phyloP scores from a whole-genome alignment of 441 rosid species.

The Pelargonium australe region DNA sequence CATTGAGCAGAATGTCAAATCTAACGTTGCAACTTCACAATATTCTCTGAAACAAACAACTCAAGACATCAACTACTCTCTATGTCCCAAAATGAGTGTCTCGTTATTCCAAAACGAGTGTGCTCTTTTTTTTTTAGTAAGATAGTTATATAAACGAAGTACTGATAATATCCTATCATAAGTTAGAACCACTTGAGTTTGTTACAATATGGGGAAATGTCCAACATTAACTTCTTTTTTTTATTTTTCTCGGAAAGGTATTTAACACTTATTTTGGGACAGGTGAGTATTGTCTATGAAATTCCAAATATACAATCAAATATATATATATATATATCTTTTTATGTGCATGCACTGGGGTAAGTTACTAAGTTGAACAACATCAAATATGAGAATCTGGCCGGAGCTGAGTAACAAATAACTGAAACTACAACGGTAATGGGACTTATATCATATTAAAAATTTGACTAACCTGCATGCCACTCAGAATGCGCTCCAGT shows the following conservation, averaged over 20 bases:
- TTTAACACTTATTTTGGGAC: no score
- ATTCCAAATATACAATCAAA: background rate
- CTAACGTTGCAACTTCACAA: background rate
- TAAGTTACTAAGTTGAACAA: background rate
- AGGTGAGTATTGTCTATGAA: background rate
- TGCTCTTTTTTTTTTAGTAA: no score
- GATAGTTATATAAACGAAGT: background rate
- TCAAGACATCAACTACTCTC: no score
- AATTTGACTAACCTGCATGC: constrained; percentile 62
- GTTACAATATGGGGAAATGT: background rate
- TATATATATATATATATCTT: background rate
- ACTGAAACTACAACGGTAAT: no score
- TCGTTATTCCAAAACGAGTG: no score
- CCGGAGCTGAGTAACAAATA: no score
- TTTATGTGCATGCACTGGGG: background rate
- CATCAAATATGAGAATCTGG: no score
- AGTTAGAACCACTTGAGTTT: no score
- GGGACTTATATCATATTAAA: background rate
- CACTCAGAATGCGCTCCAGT: constrained; percentile 86
- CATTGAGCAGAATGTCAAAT: background rate
- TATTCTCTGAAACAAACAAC: background rate
- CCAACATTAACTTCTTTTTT: no score
- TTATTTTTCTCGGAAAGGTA: no score
- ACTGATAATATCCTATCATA: background rate
- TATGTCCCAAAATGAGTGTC: no score